Evolutionary conservation across 345 rosid species (phyloP), one percentile per base, ranked within the genome.

Genomic region (Arabidopsis thaliana): DNA sequence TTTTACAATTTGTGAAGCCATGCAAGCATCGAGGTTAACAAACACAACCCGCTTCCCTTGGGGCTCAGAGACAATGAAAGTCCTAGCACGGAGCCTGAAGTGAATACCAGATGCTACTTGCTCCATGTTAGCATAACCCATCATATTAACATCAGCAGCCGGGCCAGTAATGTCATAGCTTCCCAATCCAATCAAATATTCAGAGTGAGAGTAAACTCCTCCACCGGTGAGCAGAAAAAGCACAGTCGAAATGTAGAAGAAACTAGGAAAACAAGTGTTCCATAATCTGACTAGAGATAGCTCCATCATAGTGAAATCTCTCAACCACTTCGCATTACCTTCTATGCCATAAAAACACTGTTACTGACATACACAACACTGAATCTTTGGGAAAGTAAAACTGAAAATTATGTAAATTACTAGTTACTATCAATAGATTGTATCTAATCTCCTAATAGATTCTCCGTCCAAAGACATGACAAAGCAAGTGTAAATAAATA

Each of bases 91-190:
- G 78, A 95, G 77, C 87, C 99, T 83, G 80, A 95, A 86, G 87
- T 95, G 99, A 78, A 95, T 38, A 34, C 99, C 98, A 0, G 96
- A 88, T 8, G 97, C 80, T 48, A 80, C 79, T 85, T 95, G 99
- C 34, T 88, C 98, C 50, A 80, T 80, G 70, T 90, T 87, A 50
- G 99, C 96, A 74, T 89, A 95, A 11, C 98, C 99, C 99, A 95
- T 95, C 98, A 95, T 88, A 70, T 93, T 95, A 9, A 95, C 99
- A 85, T 95, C 96, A 52, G 99, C 98, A 0, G 97, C 99, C 1
- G 98, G 99, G 53, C 98, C 97, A n/a, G 96, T 90, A 61, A 95
- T 93, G 86, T 95, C 99, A 69, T 92, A 92, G 87, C 94, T 95
- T 69, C 99, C 98, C 13, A 95, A 79, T 52, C 99, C 99, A 61